These are phyloP conservation scores for Trichoderma gracile DNA, from an alignment of 2,329 filamentous ascomycete genomes.

Conservation along the genomic window DNA sequence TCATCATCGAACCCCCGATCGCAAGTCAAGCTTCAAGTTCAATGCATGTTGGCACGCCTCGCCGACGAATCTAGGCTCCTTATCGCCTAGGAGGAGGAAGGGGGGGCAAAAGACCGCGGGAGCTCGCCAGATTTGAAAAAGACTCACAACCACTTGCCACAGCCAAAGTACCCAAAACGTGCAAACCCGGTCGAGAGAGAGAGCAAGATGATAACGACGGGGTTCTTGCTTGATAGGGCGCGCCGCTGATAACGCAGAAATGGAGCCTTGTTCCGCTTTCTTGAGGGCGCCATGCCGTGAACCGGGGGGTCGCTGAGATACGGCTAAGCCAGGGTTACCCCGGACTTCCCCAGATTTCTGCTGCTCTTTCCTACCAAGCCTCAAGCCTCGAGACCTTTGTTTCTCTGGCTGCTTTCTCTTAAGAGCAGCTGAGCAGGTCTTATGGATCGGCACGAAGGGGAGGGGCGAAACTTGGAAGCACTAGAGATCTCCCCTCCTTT, in stretches of 20 bases:
- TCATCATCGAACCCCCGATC: background rate
- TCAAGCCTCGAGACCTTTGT: background rate
- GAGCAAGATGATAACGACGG: slow-evolving; percentile 17
- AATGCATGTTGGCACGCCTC: background rate
- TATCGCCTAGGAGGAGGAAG: background rate
- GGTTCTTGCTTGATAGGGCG: slow-evolving; percentile 11
- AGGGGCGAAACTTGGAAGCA: background rate
- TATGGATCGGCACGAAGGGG: slow-evolving; percentile 4
- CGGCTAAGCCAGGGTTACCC: slow-evolving; percentile 19
- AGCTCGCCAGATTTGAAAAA: background rate
- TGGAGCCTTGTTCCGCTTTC: background rate
- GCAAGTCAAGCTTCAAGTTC: background rate
- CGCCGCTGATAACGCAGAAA: slow-evolving; percentile 10
- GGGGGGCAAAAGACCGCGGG: background rate
- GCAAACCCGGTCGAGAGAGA: background rate
- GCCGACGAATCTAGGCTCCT: background rate
- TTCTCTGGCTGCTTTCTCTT: no score
- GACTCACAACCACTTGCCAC: slow-evolving; percentile 1
- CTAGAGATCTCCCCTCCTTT: background rate
- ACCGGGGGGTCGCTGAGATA: slow-evolving; percentile 9
- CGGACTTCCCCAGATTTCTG: slow-evolving; percentile 26
- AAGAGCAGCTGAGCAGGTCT: background rate
- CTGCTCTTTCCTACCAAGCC: no score
- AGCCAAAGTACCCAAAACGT: no score
- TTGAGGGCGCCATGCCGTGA: background rate